phyloP scores from a whole-genome alignment of 2,329 filamentous ascomycete species.

The Coccinonectria pachysandricola region DNA sequence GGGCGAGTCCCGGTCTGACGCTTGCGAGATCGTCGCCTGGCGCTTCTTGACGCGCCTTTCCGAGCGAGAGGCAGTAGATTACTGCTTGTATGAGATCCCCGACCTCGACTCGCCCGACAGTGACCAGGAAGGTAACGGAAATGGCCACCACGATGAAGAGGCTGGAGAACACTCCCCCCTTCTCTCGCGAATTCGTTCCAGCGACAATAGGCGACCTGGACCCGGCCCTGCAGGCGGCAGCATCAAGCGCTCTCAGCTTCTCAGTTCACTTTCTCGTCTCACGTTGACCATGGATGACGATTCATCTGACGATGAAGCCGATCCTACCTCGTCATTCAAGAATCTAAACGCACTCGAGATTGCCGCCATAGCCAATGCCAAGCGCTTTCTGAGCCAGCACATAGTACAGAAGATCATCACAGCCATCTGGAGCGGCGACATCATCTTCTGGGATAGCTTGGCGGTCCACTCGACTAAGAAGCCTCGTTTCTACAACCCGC shows the following conservation, averaged over 20 bases:
- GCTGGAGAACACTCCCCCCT: conserved; percentile 39
- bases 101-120: conserved; percentile 22
- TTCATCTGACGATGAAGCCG: conserved; percentile 36
- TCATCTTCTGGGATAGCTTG: conserved; percentile 79
- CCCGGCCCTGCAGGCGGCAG: conserved; percentile 27
- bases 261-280: conserved; percentile 46
- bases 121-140: conserved; percentile 7
- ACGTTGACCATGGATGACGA: conserved; percentile 30
- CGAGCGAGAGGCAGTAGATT: conserved; percentile 64
- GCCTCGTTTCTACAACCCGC: conserved; percentile 63
- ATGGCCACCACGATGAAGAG: conserved; percentile 26
- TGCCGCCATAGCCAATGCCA: conserved; percentile 69
- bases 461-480: conserved; percentile 63
- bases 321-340: conserved; percentile 62
- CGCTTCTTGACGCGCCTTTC: conserved; percentile 62
- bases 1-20: conserved; percentile 57
- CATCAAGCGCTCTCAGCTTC: conserved; percentile 36
- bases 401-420: conserved; percentile 76
- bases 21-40: conserved; percentile 75
- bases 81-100: conserved; percentile 63
- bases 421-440: conserved; percentile 77
- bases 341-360: conserved; percentile 82
- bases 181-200: conserved; percentile 26
- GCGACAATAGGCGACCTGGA: conserved; percentile 10
- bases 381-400: conserved; percentile 72